Conservation (phyloP, 1,284 basidiomycete genomes). For the Xerocomus amazonicus region DNA sequence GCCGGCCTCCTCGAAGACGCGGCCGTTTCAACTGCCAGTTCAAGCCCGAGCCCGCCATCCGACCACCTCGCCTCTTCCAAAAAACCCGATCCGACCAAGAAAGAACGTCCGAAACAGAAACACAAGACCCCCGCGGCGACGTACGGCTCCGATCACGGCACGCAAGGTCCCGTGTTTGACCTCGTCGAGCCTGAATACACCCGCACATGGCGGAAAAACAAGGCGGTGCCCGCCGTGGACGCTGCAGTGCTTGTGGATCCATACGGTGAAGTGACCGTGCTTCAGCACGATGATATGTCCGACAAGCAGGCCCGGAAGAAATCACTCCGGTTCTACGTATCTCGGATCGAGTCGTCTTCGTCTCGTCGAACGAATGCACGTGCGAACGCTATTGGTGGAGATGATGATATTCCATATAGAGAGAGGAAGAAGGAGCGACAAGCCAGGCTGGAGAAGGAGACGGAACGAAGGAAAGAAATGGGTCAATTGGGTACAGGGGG, state of each 20-base stretch:
- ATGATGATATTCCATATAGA: conserved; percentile 86
- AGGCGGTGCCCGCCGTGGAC: conserved; percentile 5
- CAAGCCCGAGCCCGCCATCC: conserved; percentile 1
- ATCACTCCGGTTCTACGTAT: conserved; percentile 83
- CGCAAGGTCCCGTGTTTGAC: conserved; percentile 52
- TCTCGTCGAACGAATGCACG: conserved; percentile 70
- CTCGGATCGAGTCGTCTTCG: conserved; percentile 73
- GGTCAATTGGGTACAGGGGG: conserved; percentile 46
- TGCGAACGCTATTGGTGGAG: conserved; percentile 64
- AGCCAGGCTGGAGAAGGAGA: conserved; percentile 48
- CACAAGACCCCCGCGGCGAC: conserved; percentile 33
- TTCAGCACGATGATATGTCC: conserved; percentile 67
- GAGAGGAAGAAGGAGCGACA: conserved; percentile 64
- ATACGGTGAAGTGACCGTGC: conserved; percentile 72
- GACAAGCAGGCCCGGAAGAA: conserved; percentile 82
- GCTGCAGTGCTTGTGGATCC: conserved; percentile 43
- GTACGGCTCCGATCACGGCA: conserved; percentile 7
- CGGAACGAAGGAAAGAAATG: conserved; percentile 40
- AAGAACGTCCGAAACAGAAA: conserved; percentile 38
- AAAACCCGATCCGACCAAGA: conserved; percentile 3
- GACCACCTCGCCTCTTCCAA: conserved; percentile 6
- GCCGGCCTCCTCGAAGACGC: conserved; percentile 54
- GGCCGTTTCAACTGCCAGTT: conserved; percentile 4
- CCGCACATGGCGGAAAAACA: conserved; percentile 31
- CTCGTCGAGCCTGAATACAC: conserved; percentile 68